These are phyloP conservation scores for Kodamaea kaohsiungensis DNA, from an alignment of 805 yeast species.

Conservation along the genomic window DNA sequence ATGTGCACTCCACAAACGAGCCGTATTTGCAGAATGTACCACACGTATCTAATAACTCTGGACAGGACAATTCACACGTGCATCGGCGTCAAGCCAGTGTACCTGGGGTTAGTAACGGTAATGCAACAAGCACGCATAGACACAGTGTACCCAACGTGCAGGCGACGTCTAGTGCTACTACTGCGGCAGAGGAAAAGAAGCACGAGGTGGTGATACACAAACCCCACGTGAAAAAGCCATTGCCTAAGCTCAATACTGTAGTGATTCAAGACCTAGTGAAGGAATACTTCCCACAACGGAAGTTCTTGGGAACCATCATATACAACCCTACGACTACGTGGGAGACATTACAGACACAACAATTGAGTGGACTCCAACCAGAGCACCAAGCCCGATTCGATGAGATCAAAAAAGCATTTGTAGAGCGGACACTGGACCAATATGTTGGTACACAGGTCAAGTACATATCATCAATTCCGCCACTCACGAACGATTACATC, in stretches of 20 bases:
- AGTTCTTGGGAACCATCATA: conserved; percentile 37
- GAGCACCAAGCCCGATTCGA: conserved; percentile 30
- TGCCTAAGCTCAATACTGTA: conserved; percentile 16
- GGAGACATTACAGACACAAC: conserved; percentile 33
- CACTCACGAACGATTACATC: conserved; percentile 39
- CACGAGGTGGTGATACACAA: neutral
- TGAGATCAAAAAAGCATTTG: conserved; percentile 24
- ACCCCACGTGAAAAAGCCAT: conserved; percentile 5
- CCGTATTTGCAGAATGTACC: too few relatives aligned
- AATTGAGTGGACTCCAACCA: conserved; percentile 28
- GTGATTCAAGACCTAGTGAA: conserved; percentile 23
- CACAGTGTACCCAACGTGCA: neutral
- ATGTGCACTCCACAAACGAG: neutral
- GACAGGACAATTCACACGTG: neutral
- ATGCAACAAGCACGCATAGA: neutral
- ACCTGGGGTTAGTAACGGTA: neutral
- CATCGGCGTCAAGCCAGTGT: neutral
- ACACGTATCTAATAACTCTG: neutral
- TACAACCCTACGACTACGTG: conserved; percentile 60
- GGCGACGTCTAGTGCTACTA: too few relatives aligned
- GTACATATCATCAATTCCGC: conserved; percentile 42
- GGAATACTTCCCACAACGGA: conserved; percentile 32
- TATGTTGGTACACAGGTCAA: conserved; percentile 14
- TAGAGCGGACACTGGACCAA: conserved; percentile 13
- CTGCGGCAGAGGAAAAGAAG: neutral